Conservation (phyloP, 345 rosid genomes). For the Noccaea bulbosa region DNA sequence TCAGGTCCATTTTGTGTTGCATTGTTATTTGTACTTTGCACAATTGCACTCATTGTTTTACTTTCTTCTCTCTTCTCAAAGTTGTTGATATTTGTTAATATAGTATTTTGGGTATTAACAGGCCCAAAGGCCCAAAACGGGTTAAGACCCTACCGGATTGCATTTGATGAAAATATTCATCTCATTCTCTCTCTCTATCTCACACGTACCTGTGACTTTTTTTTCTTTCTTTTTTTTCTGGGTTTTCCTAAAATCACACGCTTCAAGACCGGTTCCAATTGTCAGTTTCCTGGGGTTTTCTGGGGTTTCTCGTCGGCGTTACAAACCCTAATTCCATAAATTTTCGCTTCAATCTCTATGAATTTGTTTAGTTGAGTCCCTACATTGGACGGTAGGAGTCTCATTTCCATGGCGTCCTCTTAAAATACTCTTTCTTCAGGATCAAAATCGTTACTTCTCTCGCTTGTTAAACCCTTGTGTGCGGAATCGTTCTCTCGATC, state of each 20-base stretch:
- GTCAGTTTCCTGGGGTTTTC: neutral
- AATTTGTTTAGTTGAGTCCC: neutral
- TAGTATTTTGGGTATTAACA: too few species aligned
- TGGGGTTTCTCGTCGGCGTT: slow-evolving; percentile 3
- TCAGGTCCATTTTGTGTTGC: too few species aligned
- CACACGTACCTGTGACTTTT: too few species aligned
- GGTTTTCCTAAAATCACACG: neutral
- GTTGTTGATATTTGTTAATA: too few species aligned
- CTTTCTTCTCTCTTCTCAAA: too few species aligned
- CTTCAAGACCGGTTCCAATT: slow-evolving; percentile 6
- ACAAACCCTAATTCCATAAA: neutral
- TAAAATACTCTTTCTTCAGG: neutral
- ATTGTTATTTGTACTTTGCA: too few species aligned
- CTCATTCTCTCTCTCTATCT: neutral
- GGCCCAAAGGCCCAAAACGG: slow-evolving; percentile 6
- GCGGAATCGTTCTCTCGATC: neutral
- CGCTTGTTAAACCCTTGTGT: neutral
- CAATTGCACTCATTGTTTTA: too few species aligned
- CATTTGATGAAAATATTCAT: neutral
- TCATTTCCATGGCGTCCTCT: slow-evolving; percentile 11
- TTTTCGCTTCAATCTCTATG: neutral
- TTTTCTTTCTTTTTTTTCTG: too few species aligned
- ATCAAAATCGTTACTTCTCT: neutral
- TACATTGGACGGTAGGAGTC: neutral
- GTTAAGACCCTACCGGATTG: neutral